phyloP scores from a whole-genome alignment of 768 basidiomycete genomes.

The Lactarius indigo region DNA sequence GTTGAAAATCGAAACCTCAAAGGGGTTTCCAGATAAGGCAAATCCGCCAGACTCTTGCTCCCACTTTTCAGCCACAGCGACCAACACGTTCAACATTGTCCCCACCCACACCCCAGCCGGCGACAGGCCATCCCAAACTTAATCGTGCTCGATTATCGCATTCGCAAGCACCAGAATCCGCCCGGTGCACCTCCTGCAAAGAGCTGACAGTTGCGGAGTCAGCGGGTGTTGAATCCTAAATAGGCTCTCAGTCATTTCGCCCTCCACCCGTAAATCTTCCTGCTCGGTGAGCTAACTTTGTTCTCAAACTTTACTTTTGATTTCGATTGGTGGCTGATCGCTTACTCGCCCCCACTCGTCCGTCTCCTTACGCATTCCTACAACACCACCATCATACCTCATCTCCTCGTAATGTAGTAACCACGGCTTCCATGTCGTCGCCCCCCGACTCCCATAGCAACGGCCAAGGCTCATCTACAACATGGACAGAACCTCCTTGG shows the following conservation, averaged over 20 bases:
- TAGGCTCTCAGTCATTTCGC: slow-evolving; percentile 28
- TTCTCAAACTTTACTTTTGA: slow-evolving; percentile 27
- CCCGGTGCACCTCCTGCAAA: slow-evolving; percentile 1
- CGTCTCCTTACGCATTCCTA: slow-evolving; percentile 1
- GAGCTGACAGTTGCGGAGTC: slow-evolving; percentile 24
- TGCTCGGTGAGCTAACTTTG: slow-evolving; percentile 31
- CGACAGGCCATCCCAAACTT: slow-evolving; percentile 15
- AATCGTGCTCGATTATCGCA: not conserved
- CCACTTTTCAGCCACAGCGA: slow-evolving; percentile 25
- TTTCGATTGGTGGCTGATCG: slow-evolving; percentile 27
- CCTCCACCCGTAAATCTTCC: slow-evolving; percentile 29
- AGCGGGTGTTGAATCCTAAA: slow-evolving; percentile 29
- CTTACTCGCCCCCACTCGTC: slow-evolving; percentile 8
- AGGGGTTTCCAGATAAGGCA: slow-evolving; percentile 15
- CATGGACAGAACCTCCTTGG: slow-evolving; percentile 90
- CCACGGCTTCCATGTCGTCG: slow-evolving; percentile 21
- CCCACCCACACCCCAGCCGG: not conserved
- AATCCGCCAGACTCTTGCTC: slow-evolving; percentile 13
- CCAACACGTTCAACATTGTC: slow-evolving; percentile 15
- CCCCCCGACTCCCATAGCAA: slow-evolving; percentile 24
- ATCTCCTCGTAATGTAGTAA: slow-evolving; percentile 14
- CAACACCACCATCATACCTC: not conserved
- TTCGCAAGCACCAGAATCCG: slow-evolving; percentile 5
- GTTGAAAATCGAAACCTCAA: slow-evolving; percentile 8
- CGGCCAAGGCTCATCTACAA: slow-evolving; percentile 32